Base-by-base conservation (phyloP, 345 rosid species). In the Psidium friedrichsthalianum region DNA sequence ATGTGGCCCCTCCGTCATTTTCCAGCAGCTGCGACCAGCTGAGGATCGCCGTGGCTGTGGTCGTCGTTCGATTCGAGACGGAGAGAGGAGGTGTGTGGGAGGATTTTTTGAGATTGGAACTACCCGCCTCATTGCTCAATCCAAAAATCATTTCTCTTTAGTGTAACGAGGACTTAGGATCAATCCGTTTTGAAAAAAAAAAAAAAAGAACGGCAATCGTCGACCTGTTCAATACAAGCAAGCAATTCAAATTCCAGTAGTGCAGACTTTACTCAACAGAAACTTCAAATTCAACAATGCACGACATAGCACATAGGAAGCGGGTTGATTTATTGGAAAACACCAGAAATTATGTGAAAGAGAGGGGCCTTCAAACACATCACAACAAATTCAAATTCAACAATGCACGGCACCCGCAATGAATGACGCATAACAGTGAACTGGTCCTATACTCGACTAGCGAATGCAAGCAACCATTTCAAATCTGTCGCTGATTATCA, bases 331-430 rank as follows among this genome's bases (percentile, higher is more conserved):
- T 8, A 22, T 9, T 0, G n/a, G 58, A 56, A 56, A 56, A 22
- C 1, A 3, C 2, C 22, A 56, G n/a, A 56, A 56, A 56, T 0
- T 24, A 10, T 56, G 58, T 10, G 1, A 56, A 10, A 0, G 2
- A 56, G 59, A 56, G 59, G 27, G 59, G 27, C 59, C 59, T 56
- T 24, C 14, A 24, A 0, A 56, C 3, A 56, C 1, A 56, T 1
- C 14, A 22, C 59, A 10, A 10, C 59, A 24, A 4, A 56, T 56
- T 56, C 53, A 56, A 56, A 56, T 24, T 24, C 59, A 56, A 56
- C 1, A 0, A 56, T 56, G 2, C 58, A 56, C 0, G 6, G 2
- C n/a, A 8, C 12, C 12, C 11, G 0, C 5, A 22, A 9, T 1
- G 59, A 0, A 56, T 0, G 6, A 0, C 59, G 10, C 6, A 56